Evolutionary conservation across 768 basidiomycete species (phyloP), one percentile per base, ranked within the genome.

Genomic region (Gelatoporia subvermispora): DNA sequence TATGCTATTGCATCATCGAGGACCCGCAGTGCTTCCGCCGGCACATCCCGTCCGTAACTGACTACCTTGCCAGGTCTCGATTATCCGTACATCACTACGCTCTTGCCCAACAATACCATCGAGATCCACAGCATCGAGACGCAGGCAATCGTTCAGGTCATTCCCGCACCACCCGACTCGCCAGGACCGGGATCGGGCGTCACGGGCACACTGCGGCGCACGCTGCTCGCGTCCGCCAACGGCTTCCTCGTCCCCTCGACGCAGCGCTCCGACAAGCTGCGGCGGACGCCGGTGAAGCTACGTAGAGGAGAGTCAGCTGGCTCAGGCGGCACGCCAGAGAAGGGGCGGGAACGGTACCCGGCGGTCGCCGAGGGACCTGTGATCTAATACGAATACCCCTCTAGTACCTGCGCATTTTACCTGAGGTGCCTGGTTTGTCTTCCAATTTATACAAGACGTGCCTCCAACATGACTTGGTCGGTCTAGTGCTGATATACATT

Each of bases 61-160:
- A 31, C 28, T 13, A 31, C 28, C 8, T 39, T 15, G 22, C 20
- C 55, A 90, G 90, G 81, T 50, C 71, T 93, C 44, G 93, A 96
- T 62, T 82, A 84, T 55, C 93, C 90, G 3, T 85, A 88, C 53
- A 70, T 93, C 44, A 81, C 83, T 11, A 78, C 92, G 0, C 75
- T 96, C 3, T 73, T 96, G 3, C 81, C 84, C 2, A 82, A 94
- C 61, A 74, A 81, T 43, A 85, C 82, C 1, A 78, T 97, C 46
- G 82, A 88, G 60, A 77, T 95, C 3, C 93, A 96, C 63, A 84
- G 75, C 51, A 68, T 95, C 47, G 81, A 89, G 63, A 80, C 84
- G 1, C 88, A 89, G 57, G 58, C 68, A 20, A 80, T 85, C 36
- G 74, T 80, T 1, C 93, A 94, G 63, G 78, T 84, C 23, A 68